These are phyloP conservation scores for Epichloe coenophiala DNA, from an alignment of 2,329 filamentous ascomycete genomes.

Conservation along the genomic window DNA sequence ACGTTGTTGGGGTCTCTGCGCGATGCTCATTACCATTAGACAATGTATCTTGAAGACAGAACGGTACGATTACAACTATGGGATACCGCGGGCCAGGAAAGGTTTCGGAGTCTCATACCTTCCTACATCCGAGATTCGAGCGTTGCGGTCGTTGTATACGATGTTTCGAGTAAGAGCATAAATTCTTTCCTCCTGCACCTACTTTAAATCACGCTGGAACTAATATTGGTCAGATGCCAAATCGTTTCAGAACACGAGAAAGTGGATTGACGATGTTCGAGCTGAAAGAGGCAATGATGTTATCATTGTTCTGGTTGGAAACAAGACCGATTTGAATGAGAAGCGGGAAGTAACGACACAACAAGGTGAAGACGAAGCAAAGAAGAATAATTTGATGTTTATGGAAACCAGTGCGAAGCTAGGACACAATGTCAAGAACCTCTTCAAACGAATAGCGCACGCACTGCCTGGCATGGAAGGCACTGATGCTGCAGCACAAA, in stretches of 20 bases:
- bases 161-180: slow-evolving; percentile 63
- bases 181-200: slow-evolving; percentile 3
- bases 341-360: slow-evolving; percentile 94
- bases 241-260: slow-evolving; percentile 95
- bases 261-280: slow-evolving; percentile 98
- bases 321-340: slow-evolving; percentile 98
- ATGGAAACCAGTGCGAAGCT: slow-evolving; percentile 98
- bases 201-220: not conserved
- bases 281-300: slow-evolving; percentile 96
- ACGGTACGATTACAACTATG: slow-evolving; percentile 95
- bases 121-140: slow-evolving; percentile 97
- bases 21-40: slow-evolving; percentile 30
- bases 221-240: slow-evolving; percentile 52
- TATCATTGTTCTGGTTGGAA: slow-evolving; percentile 95
- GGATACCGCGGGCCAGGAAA: slow-evolving; percentile 96
- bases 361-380: slow-evolving; percentile 94
- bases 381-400: slow-evolving; percentile 97
- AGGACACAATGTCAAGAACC: slow-evolving; percentile 92
- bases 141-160: slow-evolving; percentile 96
- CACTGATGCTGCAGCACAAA: slow-evolving; percentile 62
- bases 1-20: not conserved
- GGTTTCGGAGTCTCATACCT: slow-evolving; percentile 92
- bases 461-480: slow-evolving; percentile 96
- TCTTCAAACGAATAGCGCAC: slow-evolving; percentile 97
- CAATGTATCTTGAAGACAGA: slow-evolving; percentile 98